Base-by-base conservation (phyloP, 768 basidiomycete genomes). In the Termitomyces sp. region DNA sequence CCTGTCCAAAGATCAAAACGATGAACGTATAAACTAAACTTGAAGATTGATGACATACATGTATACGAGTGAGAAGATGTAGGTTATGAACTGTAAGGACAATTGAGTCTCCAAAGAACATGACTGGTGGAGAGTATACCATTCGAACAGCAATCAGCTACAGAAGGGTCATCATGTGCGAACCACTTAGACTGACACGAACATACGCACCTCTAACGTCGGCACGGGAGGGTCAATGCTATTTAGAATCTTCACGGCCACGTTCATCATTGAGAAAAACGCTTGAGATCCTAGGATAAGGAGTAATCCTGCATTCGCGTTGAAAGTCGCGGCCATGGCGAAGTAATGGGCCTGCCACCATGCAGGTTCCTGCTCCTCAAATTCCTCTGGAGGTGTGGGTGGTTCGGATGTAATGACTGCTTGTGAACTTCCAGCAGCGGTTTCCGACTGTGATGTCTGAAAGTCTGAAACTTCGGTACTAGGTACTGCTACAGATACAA, bases 191-290 rank as follows among this genome's bases (percentile, higher is more conserved):
- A 47, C 25, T 40, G 23, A 17, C 23, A 17, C 43, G 57, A 5
- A 21, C 27, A 14, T 35, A 62, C 41, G 37, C 9, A 84, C 84
- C 77, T 87, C 76, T 12, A 85, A 68, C 4, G 82, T 75, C 4
- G 82, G 78, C 12, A 86, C 80, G 1, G 85, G 86, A 11, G 79
- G 73, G 59, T 85, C 82, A 5, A 86, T 70, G 19, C 68, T 71
- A 57, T 84, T 81, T 57, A 90, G 69, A 58, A 74, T 75, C 70
- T 90, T 89, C 43, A 90, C 87, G 5, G 79, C 71, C 3, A 85
- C 72, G 50, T 83, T 84, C 77, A 87, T 85, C 29, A 79, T 66
- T 7, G 84, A 76, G 38, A 86, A 79, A 69, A 85, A 85, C 14
- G 83, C 71, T 65, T 88, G 84, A 10, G 85, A 68, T 3, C 71